phyloP scores from a whole-genome alignment of 768 basidiomycete genomes.

The Exsudoporus frostii region DNA sequence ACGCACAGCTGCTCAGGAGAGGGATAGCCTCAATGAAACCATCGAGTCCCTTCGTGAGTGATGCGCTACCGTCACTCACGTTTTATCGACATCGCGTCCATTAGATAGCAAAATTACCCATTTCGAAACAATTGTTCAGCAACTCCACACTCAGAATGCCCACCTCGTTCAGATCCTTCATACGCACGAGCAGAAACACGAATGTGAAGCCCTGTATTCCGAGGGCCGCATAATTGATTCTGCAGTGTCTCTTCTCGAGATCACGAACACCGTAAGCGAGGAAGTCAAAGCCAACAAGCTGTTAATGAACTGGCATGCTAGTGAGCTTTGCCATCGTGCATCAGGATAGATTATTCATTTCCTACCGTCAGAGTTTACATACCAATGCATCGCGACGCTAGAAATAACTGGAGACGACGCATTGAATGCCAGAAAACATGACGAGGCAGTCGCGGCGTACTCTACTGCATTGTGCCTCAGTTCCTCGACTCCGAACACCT shows the following conservation, averaged over 20 bases:
- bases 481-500: not conserved
- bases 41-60: not conserved
- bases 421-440: not conserved
- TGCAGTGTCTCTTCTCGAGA: not conserved
- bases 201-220: slow-evolving; percentile 1
- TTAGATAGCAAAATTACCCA: not conserved
- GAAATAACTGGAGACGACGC: not conserved
- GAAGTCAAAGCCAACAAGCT: not conserved
- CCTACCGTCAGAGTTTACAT: not conserved
- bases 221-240: not conserved
- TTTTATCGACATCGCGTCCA: not conserved
- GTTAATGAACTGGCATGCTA: not conserved
- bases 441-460: not conserved
- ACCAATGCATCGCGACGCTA: not conserved
- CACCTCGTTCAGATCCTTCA: not conserved
- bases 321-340: not conserved
- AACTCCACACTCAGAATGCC: too few species aligned
- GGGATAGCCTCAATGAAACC: not conserved
- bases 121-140: not conserved
- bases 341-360: not conserved
- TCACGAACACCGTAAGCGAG: not conserved
- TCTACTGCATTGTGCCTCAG: not conserved
- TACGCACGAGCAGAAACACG: slow-evolving; percentile 1
- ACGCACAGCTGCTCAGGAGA: not conserved
- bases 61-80: not conserved